Conservation (phyloP, 805 yeast genomes). For the Jamesozyma lodderae region DNA sequence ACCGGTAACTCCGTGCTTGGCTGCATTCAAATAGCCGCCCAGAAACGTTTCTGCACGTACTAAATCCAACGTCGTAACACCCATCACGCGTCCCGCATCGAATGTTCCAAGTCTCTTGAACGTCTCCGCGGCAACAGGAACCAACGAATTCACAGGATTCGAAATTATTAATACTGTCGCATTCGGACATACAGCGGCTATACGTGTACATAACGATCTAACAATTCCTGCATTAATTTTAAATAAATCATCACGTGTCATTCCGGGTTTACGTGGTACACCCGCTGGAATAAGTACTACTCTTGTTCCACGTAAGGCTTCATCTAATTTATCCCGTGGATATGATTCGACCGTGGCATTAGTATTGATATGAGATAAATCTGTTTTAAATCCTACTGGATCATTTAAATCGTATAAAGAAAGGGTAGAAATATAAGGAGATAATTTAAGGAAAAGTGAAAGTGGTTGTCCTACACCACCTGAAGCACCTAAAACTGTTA, state of each 20-base stretch:
- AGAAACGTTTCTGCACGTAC: conserved; percentile 84
- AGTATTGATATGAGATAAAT: conserved; percentile 87
- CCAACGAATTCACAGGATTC: conserved; percentile 96
- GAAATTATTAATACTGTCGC: conserved; percentile 78
- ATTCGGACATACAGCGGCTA: conserved; percentile 73
- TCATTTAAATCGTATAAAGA: conserved; percentile 82
- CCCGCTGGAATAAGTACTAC: conserved; percentile 94
- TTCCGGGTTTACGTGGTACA: conserved; percentile 97
- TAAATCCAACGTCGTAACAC: conserved; percentile 92
- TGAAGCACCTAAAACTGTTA: conserved; percentile 72
- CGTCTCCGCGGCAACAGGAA: conserved; percentile 91
- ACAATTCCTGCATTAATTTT: conserved; percentile 94
- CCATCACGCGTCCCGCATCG: conserved; percentile 85
- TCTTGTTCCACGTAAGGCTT: conserved; percentile 62
- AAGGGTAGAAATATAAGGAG: conserved; percentile 78
- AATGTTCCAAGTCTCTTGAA: conserved; percentile 75
- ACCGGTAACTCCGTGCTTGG: conserved; percentile 14
- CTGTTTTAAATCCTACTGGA: conserved; percentile 96
- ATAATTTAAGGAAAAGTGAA: conserved; percentile 74
- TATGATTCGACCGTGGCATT: conserved; percentile 80
- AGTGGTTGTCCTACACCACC: conserved; percentile 96
- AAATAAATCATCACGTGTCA: conserved; percentile 96
- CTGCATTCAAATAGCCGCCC: conserved; percentile 42
- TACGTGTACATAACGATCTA: conserved; percentile 79
- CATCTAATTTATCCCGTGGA: conserved; percentile 63